Conservation (phyloP, 177 flowering plant species). For the Vitis hybrid region DNA sequence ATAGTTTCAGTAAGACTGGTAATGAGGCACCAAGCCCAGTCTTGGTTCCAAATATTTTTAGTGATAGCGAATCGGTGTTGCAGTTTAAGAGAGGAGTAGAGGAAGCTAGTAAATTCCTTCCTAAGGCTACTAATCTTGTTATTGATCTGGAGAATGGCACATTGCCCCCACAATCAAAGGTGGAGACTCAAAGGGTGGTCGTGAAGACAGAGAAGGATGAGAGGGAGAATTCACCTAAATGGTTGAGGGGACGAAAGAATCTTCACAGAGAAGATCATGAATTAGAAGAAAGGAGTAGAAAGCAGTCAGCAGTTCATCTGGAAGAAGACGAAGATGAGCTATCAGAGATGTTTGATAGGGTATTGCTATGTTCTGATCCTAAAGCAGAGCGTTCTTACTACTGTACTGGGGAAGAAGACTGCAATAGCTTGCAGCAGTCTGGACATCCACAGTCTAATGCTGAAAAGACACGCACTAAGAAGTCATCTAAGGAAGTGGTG, state of each 20-base stretch:
- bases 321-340: slow-evolving; percentile 25
- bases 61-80: slow-evolving; percentile 17
- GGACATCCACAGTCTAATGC: slow-evolving; percentile 13
- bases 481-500: slow-evolving; percentile 27
- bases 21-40: slow-evolving; percentile 14
- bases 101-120: slow-evolving; percentile 44
- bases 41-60: slow-evolving; percentile 17
- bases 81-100: slow-evolving; percentile 43
- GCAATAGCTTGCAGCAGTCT: slow-evolving; percentile 5
- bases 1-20: background rate
- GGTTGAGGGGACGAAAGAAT: slow-evolving; percentile 22
- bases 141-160: slow-evolving; percentile 17
- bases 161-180: background rate
- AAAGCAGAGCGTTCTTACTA: slow-evolving; percentile 1
- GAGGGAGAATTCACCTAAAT: slow-evolving; percentile 1
- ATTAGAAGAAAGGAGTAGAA: slow-evolving; percentile 24
- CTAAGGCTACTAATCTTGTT: slow-evolving; percentile 16
- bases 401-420: background rate
- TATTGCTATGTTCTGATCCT: slow-evolving; percentile 21
- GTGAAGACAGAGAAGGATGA: slow-evolving; percentile 15
- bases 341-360: slow-evolving; percentile 36
- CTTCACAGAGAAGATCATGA: slow-evolving; percentile 27
- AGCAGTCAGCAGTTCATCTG: slow-evolving; percentile 32
- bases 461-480: slow-evolving; percentile 29
- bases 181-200: background rate